Evolutionary conservation across 164 flowering plant species (phyloP), one percentile per base, ranked within the genome.

Genomic region (Warburgia ugandensis): DNA sequence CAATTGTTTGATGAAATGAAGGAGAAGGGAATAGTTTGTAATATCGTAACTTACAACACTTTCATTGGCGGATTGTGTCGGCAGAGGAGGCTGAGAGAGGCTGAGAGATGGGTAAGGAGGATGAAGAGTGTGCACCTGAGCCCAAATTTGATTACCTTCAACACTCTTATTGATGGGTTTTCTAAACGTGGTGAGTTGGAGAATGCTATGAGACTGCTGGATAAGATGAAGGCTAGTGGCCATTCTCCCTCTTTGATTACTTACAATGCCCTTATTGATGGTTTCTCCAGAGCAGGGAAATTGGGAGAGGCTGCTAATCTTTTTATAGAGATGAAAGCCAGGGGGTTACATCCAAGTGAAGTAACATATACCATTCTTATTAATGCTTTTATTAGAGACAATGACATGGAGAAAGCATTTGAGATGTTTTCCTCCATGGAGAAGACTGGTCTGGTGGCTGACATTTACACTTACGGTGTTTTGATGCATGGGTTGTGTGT

Each of bases 1-100:
- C 12, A 70, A 37, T 11, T 84, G 77, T 69, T 84, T 49, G 83
- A 70, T 47, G 89, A 83, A 71, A 86, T 84, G 92, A 67, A 48
- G 55, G 65, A 73, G 19, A 65, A 63, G 50, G 84, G 77, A 13
- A 70, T 84, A 10, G 70, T 50, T 7, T 68, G 66, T 37, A 81
- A 77, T 67, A 72, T 71, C 29, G 86, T 84, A 48, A 84, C 89
- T 0, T 86, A 72, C 42, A 84, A 81, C 45, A 71, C 70, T 5
- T 61, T 84, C 29, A 66, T 86, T 42, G 31, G 67, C 16, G 89
- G 96, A 6, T 53, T 83, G 48, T 83, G 86, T 45, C 44, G 41
- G 26, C 50, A 64, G 50, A 56, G 9, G 54, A 73, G 59, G 49
- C 44, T 68, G 54, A 20, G 11, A 62, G 68, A 79, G 56, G 81